Percentiles rank a stretch among this genome's conserved stretches.
Evolutionary conservation across 306 rosid species (phyloP).

Genomic region (Cyclanthera cordifolia): DNA sequence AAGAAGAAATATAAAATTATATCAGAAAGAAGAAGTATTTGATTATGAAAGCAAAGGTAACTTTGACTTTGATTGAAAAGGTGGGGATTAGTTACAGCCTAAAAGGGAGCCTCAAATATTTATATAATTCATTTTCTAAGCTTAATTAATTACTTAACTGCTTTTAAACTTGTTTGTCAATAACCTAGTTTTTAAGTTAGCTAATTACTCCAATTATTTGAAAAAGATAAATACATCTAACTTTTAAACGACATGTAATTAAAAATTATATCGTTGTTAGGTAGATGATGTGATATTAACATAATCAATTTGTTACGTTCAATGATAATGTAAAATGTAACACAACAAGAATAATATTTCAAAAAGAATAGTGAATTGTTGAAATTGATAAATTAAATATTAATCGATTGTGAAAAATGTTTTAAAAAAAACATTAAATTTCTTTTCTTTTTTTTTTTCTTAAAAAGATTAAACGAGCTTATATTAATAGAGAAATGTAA

Average conservation of each 20-base stretch:
- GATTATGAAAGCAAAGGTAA: slow-evolving; percentile 51
- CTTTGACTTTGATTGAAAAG: slow-evolving; percentile 26
- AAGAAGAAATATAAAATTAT: too few relatives aligned
- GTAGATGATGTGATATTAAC: neutral
- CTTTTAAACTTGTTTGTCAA: slow-evolving; percentile 4
- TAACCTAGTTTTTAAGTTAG: slow-evolving; percentile 8
- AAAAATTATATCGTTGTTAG: too few relatives aligned
- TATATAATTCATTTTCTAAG: neutral
- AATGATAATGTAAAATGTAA: neutral
- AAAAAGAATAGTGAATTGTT: too few relatives aligned
- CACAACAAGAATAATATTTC: too few relatives aligned
- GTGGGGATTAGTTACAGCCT: slow-evolving; percentile 9
- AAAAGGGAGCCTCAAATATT: neutral
- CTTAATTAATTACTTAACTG: neutral
- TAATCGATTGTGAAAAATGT: too few relatives aligned
- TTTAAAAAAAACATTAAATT: too few relatives aligned
- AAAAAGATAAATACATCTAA: neutral
- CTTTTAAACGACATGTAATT: neutral
- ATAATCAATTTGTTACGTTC: too few relatives aligned
- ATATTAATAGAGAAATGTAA: too few relatives aligned
- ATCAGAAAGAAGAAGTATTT: slow-evolving; percentile 2
- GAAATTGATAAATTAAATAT: too few relatives aligned
- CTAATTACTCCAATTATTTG: slow-evolving; percentile 9
- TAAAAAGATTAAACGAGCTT: too few relatives aligned
- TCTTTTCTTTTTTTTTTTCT: too few relatives aligned